Evolutionary conservation across 495 filamentous ascomycete genomes (phyloP), one percentile per base, ranked within the genome.

Genomic region (Gamarada debralockiae): DNA sequence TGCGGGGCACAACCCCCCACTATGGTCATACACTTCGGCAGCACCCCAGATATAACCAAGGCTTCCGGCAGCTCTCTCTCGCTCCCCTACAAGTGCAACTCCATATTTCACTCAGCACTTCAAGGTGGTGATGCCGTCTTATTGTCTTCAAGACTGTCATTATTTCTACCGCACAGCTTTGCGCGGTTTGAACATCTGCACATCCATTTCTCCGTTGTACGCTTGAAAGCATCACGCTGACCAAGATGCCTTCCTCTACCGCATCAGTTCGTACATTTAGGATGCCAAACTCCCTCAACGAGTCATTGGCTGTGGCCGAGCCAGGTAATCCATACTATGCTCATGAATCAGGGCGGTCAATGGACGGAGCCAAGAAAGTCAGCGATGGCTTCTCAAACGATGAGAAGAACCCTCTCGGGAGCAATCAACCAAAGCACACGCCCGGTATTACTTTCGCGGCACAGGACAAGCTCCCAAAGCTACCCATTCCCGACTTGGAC

Each of bases 401-500:
- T 23, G 65, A 69, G 50, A 68, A 65, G 41, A 59, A 69, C 23
- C 76, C 77, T 24, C 59, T 79, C 17, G 65, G 74, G 44, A 59
- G 77, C 50, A 57, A 73, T 50, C 70, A 70, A 51, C 65, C 64
- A 44, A 70, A 73, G 24, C 20, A 39, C 18, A 68, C 80, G 73
- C 73, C 74, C 10, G 88, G 89, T 25, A 80, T 95, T 60, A 97
- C 93, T 0, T 98, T 90, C 69, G 86, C 92, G 31, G 76, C 82
- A 53, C 92, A 98, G 65, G 91, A 96, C 52, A 83, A 83, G 57
- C 77, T 98, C 3, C 89, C 90, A 10, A 96, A 95, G 68, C 73
- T 98, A 22, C 93, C 93, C 17, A 96, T 98, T 50, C 92, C 95
- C 3, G 90, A 95, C n/a, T 78, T 98, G 12, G 87, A 92, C 49